Conservation (phyloP, 768 basidiomycete species). For the Hericium coralloides region DNA sequence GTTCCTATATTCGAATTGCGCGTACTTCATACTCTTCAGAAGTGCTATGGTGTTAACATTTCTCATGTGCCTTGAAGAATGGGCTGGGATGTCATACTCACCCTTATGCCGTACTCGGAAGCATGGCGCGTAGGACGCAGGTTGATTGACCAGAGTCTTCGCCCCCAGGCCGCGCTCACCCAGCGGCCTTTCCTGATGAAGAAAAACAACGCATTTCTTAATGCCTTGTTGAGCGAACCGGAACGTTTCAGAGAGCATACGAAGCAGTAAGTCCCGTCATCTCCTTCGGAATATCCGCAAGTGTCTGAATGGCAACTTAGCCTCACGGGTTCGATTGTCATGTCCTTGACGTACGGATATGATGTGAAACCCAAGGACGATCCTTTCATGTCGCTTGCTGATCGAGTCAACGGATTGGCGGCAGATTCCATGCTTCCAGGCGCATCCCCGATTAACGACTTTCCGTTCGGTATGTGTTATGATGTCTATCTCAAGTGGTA, state of each 20-base stretch:
- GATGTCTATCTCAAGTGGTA: background rate
- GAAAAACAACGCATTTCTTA: background rate
- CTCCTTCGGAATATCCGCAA: background rate
- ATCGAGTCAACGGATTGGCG: slow-evolving; percentile 27
- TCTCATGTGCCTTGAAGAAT: background rate
- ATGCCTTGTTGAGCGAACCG: background rate
- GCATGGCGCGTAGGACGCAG: background rate
- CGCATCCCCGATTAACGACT: slow-evolving; percentile 36
- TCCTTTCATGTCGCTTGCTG: slow-evolving; percentile 33
- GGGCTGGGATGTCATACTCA: background rate
- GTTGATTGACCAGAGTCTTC: background rate
- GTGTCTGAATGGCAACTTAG: slow-evolving; percentile 15
- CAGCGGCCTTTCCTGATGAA: background rate
- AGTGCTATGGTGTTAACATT: background rate
- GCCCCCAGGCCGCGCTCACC: background rate
- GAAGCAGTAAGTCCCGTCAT: background rate
- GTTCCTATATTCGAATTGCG: background rate
- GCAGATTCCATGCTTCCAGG: slow-evolving; percentile 25
- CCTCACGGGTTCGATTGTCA: slow-evolving; percentile 29
- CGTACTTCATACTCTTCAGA: background rate
- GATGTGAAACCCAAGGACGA: slow-evolving; percentile 30
- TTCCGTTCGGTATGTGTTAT: slow-evolving; percentile 21
- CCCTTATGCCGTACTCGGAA: background rate
- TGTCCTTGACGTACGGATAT: slow-evolving; percentile 40
- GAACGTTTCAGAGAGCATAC: background rate